Percentiles rank a stretch among this genome's conserved stretches.
phyloP scores from a whole-genome alignment of 805 yeast species.

The Huiozyma naganishii region DNA sequence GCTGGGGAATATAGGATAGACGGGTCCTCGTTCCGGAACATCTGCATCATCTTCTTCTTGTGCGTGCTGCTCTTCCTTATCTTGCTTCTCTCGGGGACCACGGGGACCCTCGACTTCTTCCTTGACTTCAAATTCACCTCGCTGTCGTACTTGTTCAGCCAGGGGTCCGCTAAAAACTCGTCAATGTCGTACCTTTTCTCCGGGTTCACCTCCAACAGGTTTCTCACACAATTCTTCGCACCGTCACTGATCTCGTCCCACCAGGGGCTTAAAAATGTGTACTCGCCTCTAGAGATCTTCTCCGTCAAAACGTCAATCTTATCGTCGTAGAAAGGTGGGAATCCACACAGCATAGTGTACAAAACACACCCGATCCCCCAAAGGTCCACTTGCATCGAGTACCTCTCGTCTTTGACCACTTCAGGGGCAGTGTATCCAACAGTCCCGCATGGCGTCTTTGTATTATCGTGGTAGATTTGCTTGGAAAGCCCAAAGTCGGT shows the following conservation, averaged over 20 bases:
- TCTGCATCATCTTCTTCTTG: constrained; percentile 6
- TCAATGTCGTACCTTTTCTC: constrained; percentile 55
- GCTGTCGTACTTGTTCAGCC: constrained; percentile 35
- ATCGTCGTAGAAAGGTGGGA: constrained; percentile 89
- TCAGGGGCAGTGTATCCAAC: constrained; percentile 99
- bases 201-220: constrained; percentile 62
- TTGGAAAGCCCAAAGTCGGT: constrained; percentile 96
- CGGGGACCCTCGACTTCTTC: constrained; percentile 6
- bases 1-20: constrained; percentile 49
- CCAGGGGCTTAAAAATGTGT: constrained; percentile 72
- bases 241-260: constrained; percentile 73
- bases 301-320: constrained; percentile 54
- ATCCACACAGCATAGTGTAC: constrained; percentile 89
- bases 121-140: neutral
- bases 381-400: constrained; percentile 92
- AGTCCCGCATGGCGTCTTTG: constrained; percentile 97
- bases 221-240: constrained; percentile 58
- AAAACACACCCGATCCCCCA: constrained; percentile 98
- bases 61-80: constrained; percentile 10
- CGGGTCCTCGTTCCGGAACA: constrained; percentile 11
- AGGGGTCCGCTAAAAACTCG: constrained; percentile 59
- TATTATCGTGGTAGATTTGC: constrained; percentile 75
- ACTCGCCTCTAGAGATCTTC: constrained; percentile 63
- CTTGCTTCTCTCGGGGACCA: constrained; percentile 5
- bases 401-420: constrained; percentile 85